Evolutionary conservation across 179 eudicot genomes (phyloP), one percentile per base, ranked within the genome.

Genomic region (Dionaea muscipula): DNA sequence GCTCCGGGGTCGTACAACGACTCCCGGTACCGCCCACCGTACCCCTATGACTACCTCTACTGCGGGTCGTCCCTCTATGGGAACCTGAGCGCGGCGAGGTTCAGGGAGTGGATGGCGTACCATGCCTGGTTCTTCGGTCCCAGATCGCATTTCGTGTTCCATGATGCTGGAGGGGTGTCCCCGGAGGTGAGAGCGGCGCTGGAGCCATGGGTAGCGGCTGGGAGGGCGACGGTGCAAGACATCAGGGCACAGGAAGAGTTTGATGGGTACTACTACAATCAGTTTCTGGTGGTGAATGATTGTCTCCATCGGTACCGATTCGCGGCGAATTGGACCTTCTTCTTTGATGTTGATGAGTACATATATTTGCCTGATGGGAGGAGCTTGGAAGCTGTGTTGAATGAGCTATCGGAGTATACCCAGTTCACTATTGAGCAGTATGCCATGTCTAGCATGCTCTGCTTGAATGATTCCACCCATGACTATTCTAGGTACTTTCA

Each of bases 381-480:
- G 15, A 61, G 51, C 4, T 56, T 77, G 46, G 68, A 66, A 11
- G 47, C 50, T 7, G 80, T 74, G 31, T 37, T 77, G 62, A 59
- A 61, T 15, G 82, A 64, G 51, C 71, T 80, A 51, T 39, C 60
- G 4, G 69, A 56, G 12, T 63, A 53, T 54, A 71, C 82, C 1
- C 85, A 80, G 73, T 73, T 80, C 41, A 80, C 85, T 18, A 77
- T 80, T 66, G 82, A 80, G 77, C 85, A 80, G 51, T 74, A 80
- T 69, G 61, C 85, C 7, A 77, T 80, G 85, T 67, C 75, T 10
- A 80, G 75, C 59, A 39, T 50, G 46, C 82, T 80, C 49, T 80
- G 85, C 48, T 59, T 80, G 51, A 77, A 77, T 66, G 78, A 77
- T 38, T 74, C 85, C 0, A 21, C 66, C 4, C 69, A 38, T 7